Percentiles rank a stretch among this genome's conserved stretches.
phyloP scores from a whole-genome alignment of 345 rosid species.

The Reutealis trisperma region DNA sequence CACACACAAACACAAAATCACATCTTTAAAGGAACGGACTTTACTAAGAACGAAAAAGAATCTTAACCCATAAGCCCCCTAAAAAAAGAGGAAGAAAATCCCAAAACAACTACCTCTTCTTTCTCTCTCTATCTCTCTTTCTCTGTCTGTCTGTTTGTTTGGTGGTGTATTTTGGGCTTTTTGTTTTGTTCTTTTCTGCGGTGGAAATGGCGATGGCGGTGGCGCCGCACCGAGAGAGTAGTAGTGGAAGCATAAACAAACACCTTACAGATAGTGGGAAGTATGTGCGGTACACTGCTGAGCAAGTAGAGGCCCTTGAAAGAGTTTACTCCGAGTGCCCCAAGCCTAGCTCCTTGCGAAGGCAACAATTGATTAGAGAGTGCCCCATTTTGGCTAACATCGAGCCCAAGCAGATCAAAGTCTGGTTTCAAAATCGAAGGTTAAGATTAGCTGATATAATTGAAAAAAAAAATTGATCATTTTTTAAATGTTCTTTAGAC shows the following conservation, averaged over 20 bases:
- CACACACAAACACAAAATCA: not conserved
- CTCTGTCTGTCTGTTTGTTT: slow-evolving; percentile 9
- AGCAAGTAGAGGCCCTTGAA: slow-evolving; percentile 98
- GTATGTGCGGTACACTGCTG: slow-evolving; percentile 94
- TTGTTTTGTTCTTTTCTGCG: not conserved
- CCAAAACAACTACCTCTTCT: slow-evolving; percentile 19
- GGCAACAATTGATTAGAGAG: slow-evolving; percentile 96
- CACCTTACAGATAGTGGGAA: slow-evolving; percentile 77
- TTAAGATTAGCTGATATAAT: not conserved
- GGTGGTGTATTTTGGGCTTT: slow-evolving; percentile 12
- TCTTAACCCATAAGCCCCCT: slow-evolving; percentile 26
- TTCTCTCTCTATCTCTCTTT: not conserved
- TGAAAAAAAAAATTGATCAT: not conserved
- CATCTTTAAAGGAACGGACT: slow-evolving; percentile 39
- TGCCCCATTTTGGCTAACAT: slow-evolving; percentile 93
- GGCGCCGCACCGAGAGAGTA: slow-evolving; percentile 67
- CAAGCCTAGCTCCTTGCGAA: slow-evolving; percentile 90
- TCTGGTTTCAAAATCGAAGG: slow-evolving; percentile 99
- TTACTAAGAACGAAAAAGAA: slow-evolving; percentile 32
- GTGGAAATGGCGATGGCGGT: slow-evolving; percentile 70
- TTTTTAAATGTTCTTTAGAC: not conserved
- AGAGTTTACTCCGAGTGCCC: slow-evolving; percentile 97
- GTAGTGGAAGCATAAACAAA: slow-evolving; percentile 81
- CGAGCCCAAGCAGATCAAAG: slow-evolving; percentile 99
- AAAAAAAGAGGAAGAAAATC: slow-evolving; percentile 1